Percentiles rank a stretch among this genome's conserved stretches.
phyloP scores from a whole-genome alignment of 257 asterid genomes.

The Cordia subcordata region DNA sequence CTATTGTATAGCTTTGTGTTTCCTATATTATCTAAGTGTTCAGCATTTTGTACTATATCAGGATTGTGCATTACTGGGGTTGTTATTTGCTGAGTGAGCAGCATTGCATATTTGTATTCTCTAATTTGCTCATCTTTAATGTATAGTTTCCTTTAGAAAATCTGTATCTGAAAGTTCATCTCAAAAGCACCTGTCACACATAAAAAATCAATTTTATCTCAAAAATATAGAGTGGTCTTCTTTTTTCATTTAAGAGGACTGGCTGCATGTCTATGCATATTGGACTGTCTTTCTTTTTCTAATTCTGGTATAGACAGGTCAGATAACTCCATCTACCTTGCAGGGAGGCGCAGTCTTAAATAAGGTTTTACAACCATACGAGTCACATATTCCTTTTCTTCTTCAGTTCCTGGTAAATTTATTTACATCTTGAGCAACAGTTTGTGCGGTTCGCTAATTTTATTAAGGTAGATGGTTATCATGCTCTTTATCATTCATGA shows the following conservation, averaged over 20 bases:
- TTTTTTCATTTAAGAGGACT: not conserved
- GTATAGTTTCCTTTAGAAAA: too few species aligned
- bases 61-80: too few species aligned
- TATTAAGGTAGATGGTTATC: not conserved
- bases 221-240: too few species aligned
- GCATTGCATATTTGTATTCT: not conserved
- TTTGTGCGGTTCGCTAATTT: not conserved
- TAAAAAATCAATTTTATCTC: too few species aligned
- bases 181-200: too few species aligned
- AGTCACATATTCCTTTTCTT: conserved; percentile 90
- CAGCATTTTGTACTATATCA: too few species aligned
- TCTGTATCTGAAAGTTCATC: too few species aligned
- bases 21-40: too few species aligned
- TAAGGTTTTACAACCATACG: conserved; percentile 77
- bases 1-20: too few species aligned
- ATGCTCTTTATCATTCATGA: not conserved
- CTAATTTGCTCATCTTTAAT: not conserved
- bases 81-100: too few species aligned
- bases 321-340: conserved; percentile 16
- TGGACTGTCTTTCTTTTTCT: not conserved
- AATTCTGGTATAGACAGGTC: not conserved
- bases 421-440: conserved; percentile 1
- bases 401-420: conserved; percentile 84
- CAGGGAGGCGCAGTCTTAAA: conserved; percentile 80
- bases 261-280: not conserved